These are phyloP conservation scores for Cymodocea nodosa DNA, from an alignment of 116 monocot genomes.

Conservation along the genomic window DNA sequence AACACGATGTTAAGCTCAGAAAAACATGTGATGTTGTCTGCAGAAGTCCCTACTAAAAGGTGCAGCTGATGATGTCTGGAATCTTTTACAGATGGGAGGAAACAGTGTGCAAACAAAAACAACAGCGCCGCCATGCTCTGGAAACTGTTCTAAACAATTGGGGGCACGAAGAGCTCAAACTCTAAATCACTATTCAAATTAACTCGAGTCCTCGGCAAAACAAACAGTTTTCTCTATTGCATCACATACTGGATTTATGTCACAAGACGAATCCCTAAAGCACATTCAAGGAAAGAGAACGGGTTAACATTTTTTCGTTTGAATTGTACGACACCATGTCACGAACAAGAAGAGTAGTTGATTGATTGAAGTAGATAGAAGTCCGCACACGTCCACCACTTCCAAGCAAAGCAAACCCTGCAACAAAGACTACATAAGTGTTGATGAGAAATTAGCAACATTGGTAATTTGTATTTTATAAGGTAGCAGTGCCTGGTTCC, in stretches of 20 bases:
- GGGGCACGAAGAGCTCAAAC: no score
- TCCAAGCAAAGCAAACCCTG: background rate
- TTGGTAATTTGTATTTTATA: background rate
- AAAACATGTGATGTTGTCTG: background rate
- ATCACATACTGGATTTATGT: no score
- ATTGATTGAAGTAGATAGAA: slow-evolving; percentile 1
- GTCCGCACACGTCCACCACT: background rate
- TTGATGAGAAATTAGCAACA: background rate
- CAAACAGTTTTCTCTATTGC: background rate
- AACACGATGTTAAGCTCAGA: background rate
- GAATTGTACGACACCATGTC: background rate
- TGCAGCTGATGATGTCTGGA: background rate
- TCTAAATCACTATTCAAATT: no score
- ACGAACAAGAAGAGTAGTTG: background rate
- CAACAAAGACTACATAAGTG: slow-evolving; percentile 2
- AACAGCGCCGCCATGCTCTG: background rate
- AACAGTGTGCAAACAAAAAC: background rate
- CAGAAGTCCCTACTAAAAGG: no score
- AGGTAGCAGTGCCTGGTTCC: background rate
- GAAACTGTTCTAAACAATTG: background rate
- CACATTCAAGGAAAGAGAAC: no score
- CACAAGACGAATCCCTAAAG: background rate
- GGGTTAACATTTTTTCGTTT: background rate
- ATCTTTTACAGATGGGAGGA: background rate
- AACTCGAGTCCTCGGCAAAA: background rate